Percentiles rank a stretch among this genome's conserved stretches.
These are phyloP conservation scores for Conticribra guillardii DNA, from an alignment of 108 stramenopile genomes.

Conservation along the genomic window DNA sequence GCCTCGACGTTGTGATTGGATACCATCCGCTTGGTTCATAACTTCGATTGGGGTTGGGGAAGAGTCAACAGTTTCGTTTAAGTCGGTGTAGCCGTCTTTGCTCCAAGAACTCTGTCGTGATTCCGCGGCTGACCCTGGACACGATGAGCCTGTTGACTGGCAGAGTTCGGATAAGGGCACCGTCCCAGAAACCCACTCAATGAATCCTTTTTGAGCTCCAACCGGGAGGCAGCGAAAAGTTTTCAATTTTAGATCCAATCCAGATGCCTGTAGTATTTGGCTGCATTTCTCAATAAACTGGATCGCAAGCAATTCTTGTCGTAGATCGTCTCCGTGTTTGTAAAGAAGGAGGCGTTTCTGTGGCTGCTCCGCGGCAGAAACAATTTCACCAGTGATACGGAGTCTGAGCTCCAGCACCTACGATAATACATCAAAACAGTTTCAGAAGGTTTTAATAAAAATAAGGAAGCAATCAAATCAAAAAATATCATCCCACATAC, in stretches of 20 bases:
- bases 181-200: slow-evolving; percentile 88
- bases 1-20: slow-evolving; percentile 15
- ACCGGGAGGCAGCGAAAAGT: slow-evolving; percentile 85
- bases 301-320: slow-evolving; percentile 86
- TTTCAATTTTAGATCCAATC: slow-evolving; percentile 82
- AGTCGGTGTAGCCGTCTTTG: slow-evolving; percentile 19
- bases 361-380: slow-evolving; percentile 32
- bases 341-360: slow-evolving; percentile 77
- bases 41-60: slow-evolving; percentile 11
- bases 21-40: slow-evolving; percentile 4
- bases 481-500: no score
- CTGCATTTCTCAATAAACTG: slow-evolving; percentile 83
- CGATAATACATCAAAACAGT: background rate
- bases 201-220: slow-evolving; percentile 71
- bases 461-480: no score
- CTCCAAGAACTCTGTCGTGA: slow-evolving; percentile 20
- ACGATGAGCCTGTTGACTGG: slow-evolving; percentile 46
- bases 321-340: slow-evolving; percentile 88
- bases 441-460: no score
- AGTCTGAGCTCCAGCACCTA: slow-evolving; percentile 61
- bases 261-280: slow-evolving; percentile 70
- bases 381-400: slow-evolving; percentile 53
- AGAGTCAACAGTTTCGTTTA: slow-evolving; percentile 8
- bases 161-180: slow-evolving; percentile 86
- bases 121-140: slow-evolving; percentile 52